Evolutionary conservation across 148 eudicot species (phyloP).

Genomic region (Amaranthus hypochondriacus): DNA sequence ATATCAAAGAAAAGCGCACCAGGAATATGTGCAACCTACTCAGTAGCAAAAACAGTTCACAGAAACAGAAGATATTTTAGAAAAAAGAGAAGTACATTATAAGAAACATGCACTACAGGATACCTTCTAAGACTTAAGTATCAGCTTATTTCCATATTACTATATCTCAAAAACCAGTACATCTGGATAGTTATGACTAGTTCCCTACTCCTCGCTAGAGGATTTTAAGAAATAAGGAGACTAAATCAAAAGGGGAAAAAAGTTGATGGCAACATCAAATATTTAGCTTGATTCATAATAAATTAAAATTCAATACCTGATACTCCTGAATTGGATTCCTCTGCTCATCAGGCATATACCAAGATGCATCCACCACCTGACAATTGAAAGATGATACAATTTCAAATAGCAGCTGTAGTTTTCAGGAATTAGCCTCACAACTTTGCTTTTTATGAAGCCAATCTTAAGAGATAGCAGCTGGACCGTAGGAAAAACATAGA

Average conservation of each 20-base stretch:
- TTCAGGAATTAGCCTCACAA: background rate
- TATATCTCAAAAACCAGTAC: background rate
- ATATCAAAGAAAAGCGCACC: conserved; percentile 95
- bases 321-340: conserved; percentile 94
- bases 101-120: background rate
- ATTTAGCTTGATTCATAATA: background rate
- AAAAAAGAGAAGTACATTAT: background rate
- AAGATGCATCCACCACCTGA: conserved; percentile 95
- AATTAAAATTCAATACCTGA: conserved; percentile 40
- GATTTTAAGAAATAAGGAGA: background rate
- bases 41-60: background rate
- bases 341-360: conserved; percentile 98
- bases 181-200: too few relatives aligned
- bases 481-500: background rate
- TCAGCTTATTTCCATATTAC: background rate
- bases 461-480: background rate
- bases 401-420: background rate
- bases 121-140: background rate
- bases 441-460: background rate
- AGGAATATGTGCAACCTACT: conserved; percentile 92
- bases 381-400: conserved; percentile 10
- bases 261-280: background rate
- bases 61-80: background rate
- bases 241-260: background rate
- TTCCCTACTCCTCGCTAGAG: too few relatives aligned